Percentiles rank a stretch among this genome's conserved stretches.
Conservation (phyloP, 1,284 basidiomycete species). For the Rhodotorula sp. region DNA sequence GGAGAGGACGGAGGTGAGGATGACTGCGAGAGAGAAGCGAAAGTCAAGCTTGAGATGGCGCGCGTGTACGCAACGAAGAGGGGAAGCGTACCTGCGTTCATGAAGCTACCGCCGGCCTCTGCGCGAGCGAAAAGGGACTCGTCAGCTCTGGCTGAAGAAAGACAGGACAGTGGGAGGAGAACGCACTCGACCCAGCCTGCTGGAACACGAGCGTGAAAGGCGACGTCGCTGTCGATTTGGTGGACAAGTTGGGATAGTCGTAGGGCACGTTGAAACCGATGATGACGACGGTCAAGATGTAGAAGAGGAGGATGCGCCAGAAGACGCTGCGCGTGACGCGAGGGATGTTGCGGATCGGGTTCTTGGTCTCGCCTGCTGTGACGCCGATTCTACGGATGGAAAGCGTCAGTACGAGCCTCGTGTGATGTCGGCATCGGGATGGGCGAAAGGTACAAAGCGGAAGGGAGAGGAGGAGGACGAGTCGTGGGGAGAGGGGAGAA, state of each 20-base stretch:
- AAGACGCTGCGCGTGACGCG: constrained; percentile 57
- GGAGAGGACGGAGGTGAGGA: constrained; percentile 46
- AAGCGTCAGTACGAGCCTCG: background rate
- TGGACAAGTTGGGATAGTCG: constrained; percentile 21
- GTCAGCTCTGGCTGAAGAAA: background rate
- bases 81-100: constrained; percentile 40
- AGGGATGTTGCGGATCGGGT: constrained; percentile 48
- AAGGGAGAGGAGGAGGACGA: background rate
- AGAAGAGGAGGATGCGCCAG: constrained; percentile 68
- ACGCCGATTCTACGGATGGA: background rate
- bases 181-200: constrained; percentile 17
- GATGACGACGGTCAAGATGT: constrained; percentile 54
- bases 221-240: constrained; percentile 19
- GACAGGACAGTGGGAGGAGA: too few species aligned
- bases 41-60: too few species aligned
- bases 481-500: background rate
- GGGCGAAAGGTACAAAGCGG: too few species aligned
- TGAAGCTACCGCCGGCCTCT: constrained; percentile 42
- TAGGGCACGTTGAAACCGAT: constrained; percentile 35
- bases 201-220: constrained; percentile 28
- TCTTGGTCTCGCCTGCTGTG: constrained; percentile 47
- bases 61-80: too few species aligned
- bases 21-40: constrained; percentile 32
- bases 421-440: too few species aligned
- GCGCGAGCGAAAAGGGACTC: constrained; percentile 28